Percentiles rank a stretch among this genome's conserved stretches.
Conservation (phyloP, 169 alveolate species). For the Plasmodium malariae region DNA sequence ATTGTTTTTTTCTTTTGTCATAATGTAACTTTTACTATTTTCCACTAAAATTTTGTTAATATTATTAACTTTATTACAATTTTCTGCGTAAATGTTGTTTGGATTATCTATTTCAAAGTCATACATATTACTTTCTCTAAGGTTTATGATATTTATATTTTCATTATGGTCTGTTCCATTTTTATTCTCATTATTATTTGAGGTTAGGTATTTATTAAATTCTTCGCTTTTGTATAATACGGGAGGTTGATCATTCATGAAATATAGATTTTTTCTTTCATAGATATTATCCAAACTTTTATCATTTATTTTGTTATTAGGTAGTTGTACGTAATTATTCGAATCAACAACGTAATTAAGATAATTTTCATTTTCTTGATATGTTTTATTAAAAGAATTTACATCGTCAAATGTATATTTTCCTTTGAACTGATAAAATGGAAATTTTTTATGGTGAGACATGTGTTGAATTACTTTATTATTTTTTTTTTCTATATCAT, state of each 20-base stretch:
- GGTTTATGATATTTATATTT: neutral
- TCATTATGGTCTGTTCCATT: neutral
- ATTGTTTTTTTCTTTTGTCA: slow-evolving; percentile 7
- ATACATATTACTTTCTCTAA: neutral
- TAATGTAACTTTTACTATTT: slow-evolving; percentile 28
- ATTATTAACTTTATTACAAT: neutral
- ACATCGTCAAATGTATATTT: neutral
- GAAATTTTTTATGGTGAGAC: neutral
- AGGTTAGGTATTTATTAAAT: neutral
- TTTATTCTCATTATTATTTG: neutral
- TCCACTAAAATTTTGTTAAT: slow-evolving; percentile 13
- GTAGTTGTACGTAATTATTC: neutral
- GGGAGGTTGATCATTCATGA: neutral
- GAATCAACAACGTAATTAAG: neutral
- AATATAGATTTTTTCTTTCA: neutral
- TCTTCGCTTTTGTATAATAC: neutral
- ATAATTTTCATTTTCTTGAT: neutral
- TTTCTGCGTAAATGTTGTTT: slow-evolving; percentile 1
- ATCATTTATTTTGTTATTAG: neutral
- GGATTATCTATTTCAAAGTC: too few relatives aligned
- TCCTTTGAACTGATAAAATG: slow-evolving; percentile 8
- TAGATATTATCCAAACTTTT: neutral
- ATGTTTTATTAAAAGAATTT: neutral
- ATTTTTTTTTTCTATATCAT: neutral
- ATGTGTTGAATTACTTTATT: neutral